Base-by-base conservation (phyloP, 1,284 basidiomycete genomes). In the Fistulina hepatica region DNA sequence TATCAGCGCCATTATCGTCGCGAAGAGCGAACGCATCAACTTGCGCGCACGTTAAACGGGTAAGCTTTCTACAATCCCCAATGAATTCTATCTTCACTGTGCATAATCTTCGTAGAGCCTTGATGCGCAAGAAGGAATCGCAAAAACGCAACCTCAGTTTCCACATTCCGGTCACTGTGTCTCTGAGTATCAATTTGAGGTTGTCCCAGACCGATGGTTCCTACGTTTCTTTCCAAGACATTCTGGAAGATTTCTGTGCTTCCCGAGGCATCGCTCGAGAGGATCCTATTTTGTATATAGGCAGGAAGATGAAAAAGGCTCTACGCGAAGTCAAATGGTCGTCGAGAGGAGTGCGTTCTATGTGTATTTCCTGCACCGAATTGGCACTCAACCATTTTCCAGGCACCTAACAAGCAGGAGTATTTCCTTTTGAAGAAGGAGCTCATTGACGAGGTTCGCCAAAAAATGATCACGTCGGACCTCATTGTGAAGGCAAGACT, bases 41-140 rank as follows among this genome's bases (percentile, higher is more conserved):
- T 97, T 23, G 83, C 95, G 62, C 75, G 94, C 16, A 86, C 88
- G 46, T 86, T 97, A 61, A 97, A 97, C 55, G 78, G 80, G 90
- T 91, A 48, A 39, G 75, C 55, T 39, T 15, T 37, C 11, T 39
- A 37, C 22, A n/a, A 21, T 30, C 22, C 24, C 27, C 12, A 31
- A 20, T 15, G 8, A 4, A 21, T 11, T 40, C 13, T 36, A 27
- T 22, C 30, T n/a, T 17, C 6, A 16, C 43, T 52, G n/a, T n/a
- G n/a, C 21, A 51, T 37, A 40, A 20, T 27, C 22, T 36, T 19
- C 33, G 39, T 41, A 94, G 92, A 27, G 81, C 85, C 13, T 65
- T 97, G 41, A 65, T 67, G 33, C 81, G 85, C 44, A 85, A 92
- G 59, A 97, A 95, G 57, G 94, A 98, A 60, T 88, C 79, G 27